Conservation (phyloP, 352 stramenopile genomes). For the Globisporangium apiculatum region DNA sequence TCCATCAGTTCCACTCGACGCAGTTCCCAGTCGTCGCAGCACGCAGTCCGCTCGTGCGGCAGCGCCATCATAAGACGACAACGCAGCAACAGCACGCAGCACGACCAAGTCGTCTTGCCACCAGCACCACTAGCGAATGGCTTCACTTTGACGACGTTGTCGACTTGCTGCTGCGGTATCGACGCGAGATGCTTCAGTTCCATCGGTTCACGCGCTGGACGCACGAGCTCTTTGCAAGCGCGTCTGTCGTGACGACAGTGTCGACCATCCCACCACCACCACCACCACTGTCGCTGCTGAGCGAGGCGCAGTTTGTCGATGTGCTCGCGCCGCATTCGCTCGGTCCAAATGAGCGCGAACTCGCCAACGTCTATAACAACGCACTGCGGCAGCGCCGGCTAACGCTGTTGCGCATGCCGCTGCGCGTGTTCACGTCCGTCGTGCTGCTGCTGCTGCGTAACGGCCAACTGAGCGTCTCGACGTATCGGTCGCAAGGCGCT, state of each 20-base stretch:
- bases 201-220: slow-evolving; percentile 52
- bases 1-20: slow-evolving; percentile 52
- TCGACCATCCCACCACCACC: not conserved
- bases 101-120: not conserved
- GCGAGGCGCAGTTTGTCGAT: slow-evolving; percentile 40
- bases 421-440: slow-evolving; percentile 57
- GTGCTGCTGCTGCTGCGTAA: slow-evolving; percentile 56
- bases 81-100: not conserved
- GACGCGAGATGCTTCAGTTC: slow-evolving; percentile 56
- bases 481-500: slow-evolving; percentile 23
- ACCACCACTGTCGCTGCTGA: slow-evolving; percentile 19
- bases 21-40: slow-evolving; percentile 39
- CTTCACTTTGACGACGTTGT: slow-evolving; percentile 57
- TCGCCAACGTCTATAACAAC: slow-evolving; percentile 65
- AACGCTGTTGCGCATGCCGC: slow-evolving; percentile 36
- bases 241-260: not conserved
- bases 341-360: slow-evolving; percentile 36
- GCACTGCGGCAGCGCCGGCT: slow-evolving; percentile 48
- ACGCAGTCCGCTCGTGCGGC: slow-evolving; percentile 38
- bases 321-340: slow-evolving; percentile 38
- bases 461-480: slow-evolving; percentile 47
- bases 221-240: slow-evolving; percentile 39
- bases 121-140: slow-evolving; percentile 14
- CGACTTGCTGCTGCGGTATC: slow-evolving; percentile 51
- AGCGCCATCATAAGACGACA: slow-evolving; percentile 9